Conservation (phyloP, 768 basidiomycete genomes). For the Auricularia cornea region DNA sequence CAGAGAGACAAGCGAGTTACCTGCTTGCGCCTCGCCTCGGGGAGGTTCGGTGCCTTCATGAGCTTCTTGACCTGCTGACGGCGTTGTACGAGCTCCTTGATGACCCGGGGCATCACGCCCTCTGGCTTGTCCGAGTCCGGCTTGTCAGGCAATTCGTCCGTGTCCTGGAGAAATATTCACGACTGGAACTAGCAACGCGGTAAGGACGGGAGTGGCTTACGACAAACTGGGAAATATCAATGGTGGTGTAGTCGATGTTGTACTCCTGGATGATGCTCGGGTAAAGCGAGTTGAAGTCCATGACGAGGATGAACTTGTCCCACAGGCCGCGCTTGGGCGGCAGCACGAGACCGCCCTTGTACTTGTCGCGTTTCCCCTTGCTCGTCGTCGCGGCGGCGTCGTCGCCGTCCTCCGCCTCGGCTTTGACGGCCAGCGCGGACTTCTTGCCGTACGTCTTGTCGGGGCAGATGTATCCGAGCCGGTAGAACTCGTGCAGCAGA, state of each 20-base stretch:
- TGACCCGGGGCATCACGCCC: slow-evolving; percentile 93
- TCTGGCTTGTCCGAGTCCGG: slow-evolving; percentile 62
- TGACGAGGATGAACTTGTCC: slow-evolving; percentile 96
- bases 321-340: slow-evolving; percentile 92
- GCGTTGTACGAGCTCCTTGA: slow-evolving; percentile 89
- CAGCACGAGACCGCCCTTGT: slow-evolving; percentile 96
- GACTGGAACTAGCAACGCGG: too few species aligned
- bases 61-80: slow-evolving; percentile 84
- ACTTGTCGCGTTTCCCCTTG: slow-evolving; percentile 83
- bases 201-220: slow-evolving; percentile 23
- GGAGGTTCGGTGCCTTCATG: slow-evolving; percentile 69
- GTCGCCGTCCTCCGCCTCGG: slow-evolving; percentile 45
- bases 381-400: slow-evolving; percentile 33
- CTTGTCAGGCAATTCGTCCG: slow-evolving; percentile 86
- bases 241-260: slow-evolving; percentile 98
- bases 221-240: slow-evolving; percentile 58
- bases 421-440: slow-evolving; percentile 37
- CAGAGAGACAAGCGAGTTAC: too few species aligned
- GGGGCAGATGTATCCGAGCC: slow-evolving; percentile 90
- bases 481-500: slow-evolving; percentile 94
- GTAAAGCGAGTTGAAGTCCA: slow-evolving; percentile 99
- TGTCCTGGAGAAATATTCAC: slow-evolving; percentile 29
- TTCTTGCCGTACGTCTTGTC: slow-evolving; percentile 89
- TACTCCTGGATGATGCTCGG: slow-evolving; percentile 99
- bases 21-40: slow-evolving; percentile 5